Conservation (phyloP, 805 yeast genomes). For the Wickerhamomyces sydowiorum region DNA sequence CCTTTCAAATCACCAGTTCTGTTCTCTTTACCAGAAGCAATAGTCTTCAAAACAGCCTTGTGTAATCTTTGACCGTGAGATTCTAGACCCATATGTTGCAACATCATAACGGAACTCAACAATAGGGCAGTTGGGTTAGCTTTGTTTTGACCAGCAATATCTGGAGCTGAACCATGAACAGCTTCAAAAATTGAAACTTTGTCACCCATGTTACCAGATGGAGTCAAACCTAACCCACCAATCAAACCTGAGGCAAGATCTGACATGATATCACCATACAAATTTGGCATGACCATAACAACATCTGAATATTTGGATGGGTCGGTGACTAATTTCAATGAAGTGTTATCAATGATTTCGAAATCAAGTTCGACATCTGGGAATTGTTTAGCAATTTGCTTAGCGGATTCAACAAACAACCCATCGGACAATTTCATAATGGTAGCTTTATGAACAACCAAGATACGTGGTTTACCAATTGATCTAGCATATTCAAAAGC, state of each 20-base stretch:
- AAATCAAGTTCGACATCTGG: slow-evolving; percentile 81
- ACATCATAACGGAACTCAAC: slow-evolving; percentile 97
- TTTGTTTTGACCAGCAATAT: slow-evolving; percentile 96
- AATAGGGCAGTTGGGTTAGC: slow-evolving; percentile 98
- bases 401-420: slow-evolving; percentile 87
- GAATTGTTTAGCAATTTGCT: slow-evolving; percentile 84
- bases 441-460: slow-evolving; percentile 97
- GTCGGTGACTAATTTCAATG: slow-evolving; percentile 82
- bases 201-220: slow-evolving; percentile 99
- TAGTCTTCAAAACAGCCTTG: slow-evolving; percentile 76
- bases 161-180: slow-evolving; percentile 99
- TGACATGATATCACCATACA: slow-evolving; percentile 98
- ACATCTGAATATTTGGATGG: slow-evolving; percentile 80
- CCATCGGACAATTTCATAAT: slow-evolving; percentile 99
- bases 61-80: slow-evolving; percentile 81
- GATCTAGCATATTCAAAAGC: slow-evolving; percentile 95
- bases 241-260: slow-evolving; percentile 96
- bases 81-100: slow-evolving; percentile 93
- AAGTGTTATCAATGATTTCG: slow-evolving; percentile 94
- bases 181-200: slow-evolving; percentile 98
- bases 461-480: slow-evolving; percentile 79
- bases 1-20: slow-evolving; percentile 98
- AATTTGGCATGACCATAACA: slow-evolving; percentile 97
- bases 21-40: slow-evolving; percentile 93
- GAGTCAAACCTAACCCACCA: slow-evolving; percentile 98